Conservation (phyloP, 257 asterid species). For the Solanum pinnatisectum region DNA sequence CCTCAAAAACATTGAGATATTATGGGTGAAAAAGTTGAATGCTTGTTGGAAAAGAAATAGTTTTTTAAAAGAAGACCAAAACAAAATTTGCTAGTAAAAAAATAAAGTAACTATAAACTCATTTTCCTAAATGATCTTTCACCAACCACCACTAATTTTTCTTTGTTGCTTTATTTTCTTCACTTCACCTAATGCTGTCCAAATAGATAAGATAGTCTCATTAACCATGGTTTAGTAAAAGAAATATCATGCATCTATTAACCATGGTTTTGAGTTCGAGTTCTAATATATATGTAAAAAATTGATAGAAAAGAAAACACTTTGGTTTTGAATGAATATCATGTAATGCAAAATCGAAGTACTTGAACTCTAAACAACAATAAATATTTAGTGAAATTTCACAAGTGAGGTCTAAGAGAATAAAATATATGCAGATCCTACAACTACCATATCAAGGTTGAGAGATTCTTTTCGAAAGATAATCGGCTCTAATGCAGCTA, state of each 20-base stretch:
- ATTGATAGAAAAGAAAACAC: too few species aligned
- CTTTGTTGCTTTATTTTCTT: neutral
- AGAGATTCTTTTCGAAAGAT: fast-evolving
- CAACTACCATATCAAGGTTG: fast-evolving
- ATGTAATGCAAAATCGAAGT: too few species aligned
- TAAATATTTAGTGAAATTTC: fast-evolving
- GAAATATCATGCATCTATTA: neutral
- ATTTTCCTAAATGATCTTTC: neutral
- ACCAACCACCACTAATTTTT: neutral
- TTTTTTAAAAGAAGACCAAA: neutral
- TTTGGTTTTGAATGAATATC: neutral
- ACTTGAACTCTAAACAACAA: too few species aligned
- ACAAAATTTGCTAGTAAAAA: neutral
- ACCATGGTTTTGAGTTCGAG: too few species aligned
- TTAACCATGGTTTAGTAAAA: neutral
- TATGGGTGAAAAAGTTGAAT: neutral
- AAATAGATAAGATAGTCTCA: neutral
- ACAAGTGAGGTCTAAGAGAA: fast-evolving
- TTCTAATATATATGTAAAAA: too few species aligned
- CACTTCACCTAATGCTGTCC: neutral
- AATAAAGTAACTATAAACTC: neutral
- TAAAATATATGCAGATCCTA: too few species aligned
- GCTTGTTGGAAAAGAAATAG: neutral
- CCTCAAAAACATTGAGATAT: neutral
- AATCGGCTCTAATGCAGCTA: fast-evolving